A percentile compares a stretch with the other conserved stretches of the same genome.
Evolutionary conservation across 495 filamentous ascomycete genomes (phyloP).

Genomic region (Bryoglossum gracile): DNA sequence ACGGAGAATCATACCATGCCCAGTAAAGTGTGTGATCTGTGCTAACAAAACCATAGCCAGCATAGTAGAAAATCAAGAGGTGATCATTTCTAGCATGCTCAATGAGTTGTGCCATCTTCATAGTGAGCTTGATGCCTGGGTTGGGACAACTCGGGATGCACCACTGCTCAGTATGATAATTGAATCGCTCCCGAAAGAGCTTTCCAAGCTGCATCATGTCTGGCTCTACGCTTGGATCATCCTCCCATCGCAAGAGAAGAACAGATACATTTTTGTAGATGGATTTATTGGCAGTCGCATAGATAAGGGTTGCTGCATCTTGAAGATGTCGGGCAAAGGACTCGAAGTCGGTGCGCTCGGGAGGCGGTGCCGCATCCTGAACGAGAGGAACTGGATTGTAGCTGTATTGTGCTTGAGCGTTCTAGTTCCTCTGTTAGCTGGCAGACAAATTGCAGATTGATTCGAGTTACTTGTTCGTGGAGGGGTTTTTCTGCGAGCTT

Average conservation of each 20-base stretch:
- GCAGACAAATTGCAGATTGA: not conserved
- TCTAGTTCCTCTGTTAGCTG: conserved; percentile 9
- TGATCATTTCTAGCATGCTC: conserved; percentile 45
- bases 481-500: conserved; percentile 27
- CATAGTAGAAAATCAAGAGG: conserved; percentile 51
- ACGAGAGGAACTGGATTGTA: conserved; percentile 19
- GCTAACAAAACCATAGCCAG: conserved; percentile 42
- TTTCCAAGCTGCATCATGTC: conserved; percentile 42
- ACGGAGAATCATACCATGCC: conserved; percentile 39
- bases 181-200: conserved; percentile 45
- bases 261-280: conserved; percentile 44
- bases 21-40: conserved; percentile 47
- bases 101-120: conserved; percentile 35
- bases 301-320: conserved; percentile 42
- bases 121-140: conserved; percentile 44
- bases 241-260: conserved; percentile 48
- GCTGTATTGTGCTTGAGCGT: conserved; percentile 16
- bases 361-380: conserved; percentile 21
- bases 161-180: conserved; percentile 45
- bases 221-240: conserved; percentile 40
- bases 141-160: conserved; percentile 41
- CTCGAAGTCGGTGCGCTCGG: conserved; percentile 43
- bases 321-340: conserved; percentile 51
- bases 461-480: conserved; percentile 24
- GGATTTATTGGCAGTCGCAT: conserved; percentile 43